These are phyloP conservation scores for Symmetrospora coprosmae DNA, from an alignment of 768 basidiomycete genomes.

Conservation along the genomic window DNA sequence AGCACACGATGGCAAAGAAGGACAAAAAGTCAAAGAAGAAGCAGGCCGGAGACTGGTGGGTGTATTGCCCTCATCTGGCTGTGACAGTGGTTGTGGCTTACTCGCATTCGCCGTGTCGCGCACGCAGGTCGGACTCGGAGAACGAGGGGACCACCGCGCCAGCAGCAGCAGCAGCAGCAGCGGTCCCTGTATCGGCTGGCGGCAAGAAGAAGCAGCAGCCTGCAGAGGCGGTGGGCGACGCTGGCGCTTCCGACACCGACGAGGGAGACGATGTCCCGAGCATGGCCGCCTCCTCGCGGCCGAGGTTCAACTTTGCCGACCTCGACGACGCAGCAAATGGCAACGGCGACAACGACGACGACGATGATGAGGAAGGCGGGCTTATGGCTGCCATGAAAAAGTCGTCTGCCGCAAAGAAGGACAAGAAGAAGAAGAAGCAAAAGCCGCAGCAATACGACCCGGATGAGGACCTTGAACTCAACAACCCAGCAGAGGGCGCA, in stretches of 20 bases:
- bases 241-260: neutral
- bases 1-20: slow-evolving; percentile 11
- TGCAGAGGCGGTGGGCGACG: neutral
- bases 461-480: slow-evolving; percentile 18
- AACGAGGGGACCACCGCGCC: too few species aligned
- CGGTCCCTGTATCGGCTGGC: too few species aligned
- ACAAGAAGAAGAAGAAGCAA: slow-evolving; percentile 41
- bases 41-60: slow-evolving; percentile 23
- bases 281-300: neutral
- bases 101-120: neutral
- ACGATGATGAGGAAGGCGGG: slow-evolving; percentile 17
- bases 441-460: slow-evolving; percentile 27
- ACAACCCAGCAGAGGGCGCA: neutral
- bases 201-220: slow-evolving; percentile 14
- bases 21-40: slow-evolving; percentile 29
- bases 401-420: slow-evolving; percentile 27
- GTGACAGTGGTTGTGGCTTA: neutral
- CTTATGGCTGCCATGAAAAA: neutral
- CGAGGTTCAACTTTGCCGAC: slow-evolving; percentile 10
- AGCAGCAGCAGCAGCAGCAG: too few species aligned
- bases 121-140: slow-evolving; percentile 18
- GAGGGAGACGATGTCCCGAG: neutral
- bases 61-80: neutral
- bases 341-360: slow-evolving; percentile 7
- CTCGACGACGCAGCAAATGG: slow-evolving; percentile 8